Evolutionary conservation across 306 rosid genomes (phyloP).

Genomic region (Citrullus colocynthis): DNA sequence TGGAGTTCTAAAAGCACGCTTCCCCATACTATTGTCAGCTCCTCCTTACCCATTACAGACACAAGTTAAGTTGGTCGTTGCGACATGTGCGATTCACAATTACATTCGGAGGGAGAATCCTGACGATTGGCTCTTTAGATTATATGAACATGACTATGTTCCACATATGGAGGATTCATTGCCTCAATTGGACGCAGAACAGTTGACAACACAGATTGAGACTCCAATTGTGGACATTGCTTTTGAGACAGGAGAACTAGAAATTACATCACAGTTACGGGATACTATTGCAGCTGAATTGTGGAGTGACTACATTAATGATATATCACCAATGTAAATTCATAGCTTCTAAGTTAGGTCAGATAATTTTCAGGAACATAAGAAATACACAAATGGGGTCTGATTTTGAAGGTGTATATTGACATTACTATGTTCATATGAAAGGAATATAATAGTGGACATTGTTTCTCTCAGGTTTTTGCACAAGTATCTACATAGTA

Average conservation of each 20-base stretch:
- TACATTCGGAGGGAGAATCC: slow-evolving; percentile 63
- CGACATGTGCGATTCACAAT: slow-evolving; percentile 72
- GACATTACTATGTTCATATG: slow-evolving; percentile 24
- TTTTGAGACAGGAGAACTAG: slow-evolving; percentile 33
- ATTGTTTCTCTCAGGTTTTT: neutral
- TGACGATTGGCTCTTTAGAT: slow-evolving; percentile 61
- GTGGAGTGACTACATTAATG: slow-evolving; percentile 61
- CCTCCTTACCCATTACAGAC: slow-evolving; percentile 85
- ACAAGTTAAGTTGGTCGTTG: slow-evolving; percentile 81
- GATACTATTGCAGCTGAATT: slow-evolving; percentile 55
- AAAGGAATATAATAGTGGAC: slow-evolving; percentile 17
- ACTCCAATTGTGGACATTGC: slow-evolving; percentile 24
- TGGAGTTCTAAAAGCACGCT: slow-evolving; percentile 57
- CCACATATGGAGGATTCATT: slow-evolving; percentile 32
- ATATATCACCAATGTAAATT: slow-evolving; percentile 39
- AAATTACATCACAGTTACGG: slow-evolving; percentile 34
- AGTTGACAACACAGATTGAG: slow-evolving; percentile 14
- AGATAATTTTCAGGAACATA: slow-evolving; percentile 12
- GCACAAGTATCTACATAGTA: neutral
- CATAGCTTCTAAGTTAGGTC: slow-evolving; percentile 20
- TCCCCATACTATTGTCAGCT: slow-evolving; percentile 66
- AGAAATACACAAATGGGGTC: slow-evolving; percentile 10
- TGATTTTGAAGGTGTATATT: slow-evolving; percentile 25
- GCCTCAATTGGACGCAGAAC: slow-evolving; percentile 30
- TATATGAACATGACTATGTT: slow-evolving; percentile 30